Evolutionary conservation across 2,329 filamentous ascomycete genomes (phyloP).

Genomic region (Cadophora sp.): DNA sequence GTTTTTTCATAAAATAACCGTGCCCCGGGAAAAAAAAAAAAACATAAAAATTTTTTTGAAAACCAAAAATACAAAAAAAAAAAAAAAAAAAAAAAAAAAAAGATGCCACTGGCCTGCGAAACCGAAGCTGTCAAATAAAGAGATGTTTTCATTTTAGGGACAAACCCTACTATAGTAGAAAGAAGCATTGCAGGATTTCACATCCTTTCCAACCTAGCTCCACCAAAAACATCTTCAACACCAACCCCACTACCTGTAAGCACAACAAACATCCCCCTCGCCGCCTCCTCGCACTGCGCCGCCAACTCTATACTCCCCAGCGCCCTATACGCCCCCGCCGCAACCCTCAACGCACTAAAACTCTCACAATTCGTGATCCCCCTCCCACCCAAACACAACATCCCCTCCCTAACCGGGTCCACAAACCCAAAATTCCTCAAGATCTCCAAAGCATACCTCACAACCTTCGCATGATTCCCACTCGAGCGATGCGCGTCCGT

Average conservation of each 20-base stretch:
- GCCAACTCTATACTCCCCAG: conserved; percentile 17
- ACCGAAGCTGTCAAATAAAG: too few relatives aligned
- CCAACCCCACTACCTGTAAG: conserved; percentile 30
- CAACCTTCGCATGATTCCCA: conserved; percentile 22
- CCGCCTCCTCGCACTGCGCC: conserved; percentile 19
- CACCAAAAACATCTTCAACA: conserved; percentile 15
- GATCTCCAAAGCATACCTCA: conserved; percentile 27
- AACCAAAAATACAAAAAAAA: too few relatives aligned
- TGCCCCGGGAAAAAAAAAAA: not conserved
- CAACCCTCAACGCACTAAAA: conserved; percentile 24
- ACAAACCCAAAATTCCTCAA: conserved; percentile 32
- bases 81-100: not conserved
- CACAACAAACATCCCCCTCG: conserved; percentile 27
- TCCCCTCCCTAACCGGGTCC: not conserved
- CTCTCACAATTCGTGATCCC: conserved; percentile 30
- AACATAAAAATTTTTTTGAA: not conserved
- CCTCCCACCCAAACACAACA: conserved; percentile 19
- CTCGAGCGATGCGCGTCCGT: conserved; percentile 22
- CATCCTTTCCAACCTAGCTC: not conserved
- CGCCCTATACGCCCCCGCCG: conserved; percentile 24
- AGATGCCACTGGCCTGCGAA: not conserved
- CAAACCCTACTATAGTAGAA: not conserved
- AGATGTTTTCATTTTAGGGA: too few relatives aligned
- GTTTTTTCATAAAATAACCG: too few relatives aligned
- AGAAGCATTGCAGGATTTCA: not conserved